These are phyloP conservation scores for Agroathelia rolfsii DNA, from an alignment of 1,284 basidiomycete genomes.

Conservation along the genomic window DNA sequence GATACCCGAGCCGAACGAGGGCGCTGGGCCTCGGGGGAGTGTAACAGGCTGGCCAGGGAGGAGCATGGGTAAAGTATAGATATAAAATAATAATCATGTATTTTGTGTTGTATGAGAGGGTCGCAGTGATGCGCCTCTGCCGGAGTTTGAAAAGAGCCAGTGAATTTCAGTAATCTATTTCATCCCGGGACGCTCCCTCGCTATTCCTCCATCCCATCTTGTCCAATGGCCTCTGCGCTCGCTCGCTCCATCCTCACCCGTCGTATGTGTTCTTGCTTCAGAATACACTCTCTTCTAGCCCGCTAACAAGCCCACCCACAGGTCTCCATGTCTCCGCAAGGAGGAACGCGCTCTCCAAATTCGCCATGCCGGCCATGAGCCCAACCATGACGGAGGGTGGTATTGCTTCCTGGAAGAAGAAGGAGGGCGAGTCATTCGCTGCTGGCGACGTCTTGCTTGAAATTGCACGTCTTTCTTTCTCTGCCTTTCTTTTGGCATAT, in stretches of 20 bases:
- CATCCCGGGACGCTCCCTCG: conserved; percentile 11
- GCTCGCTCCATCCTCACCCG: conserved; percentile 56
- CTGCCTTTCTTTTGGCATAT: conserved; percentile 7
- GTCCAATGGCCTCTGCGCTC: conserved; percentile 47
- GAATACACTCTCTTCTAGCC: conserved; percentile 5
- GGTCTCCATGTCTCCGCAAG: conserved; percentile 78
- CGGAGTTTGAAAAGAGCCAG: too few species aligned
- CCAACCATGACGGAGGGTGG: conserved; percentile 99
- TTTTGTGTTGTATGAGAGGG: too few species aligned
- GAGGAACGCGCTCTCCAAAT: conserved; percentile 74
- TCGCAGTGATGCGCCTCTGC: too few species aligned
- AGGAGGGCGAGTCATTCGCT: conserved; percentile 85
- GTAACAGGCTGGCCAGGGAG: conserved; percentile 80
- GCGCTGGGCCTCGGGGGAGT: conserved; percentile 44
- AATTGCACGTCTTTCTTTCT: conserved; percentile 54
- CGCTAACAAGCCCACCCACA: conserved; percentile 22
- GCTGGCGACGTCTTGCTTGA: conserved; percentile 91
- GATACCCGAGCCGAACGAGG: conserved; percentile 59
- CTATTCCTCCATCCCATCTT: conserved; percentile 8
- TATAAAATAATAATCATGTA: too few species aligned
- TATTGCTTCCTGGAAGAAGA: conserved; percentile 95
- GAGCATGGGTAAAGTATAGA: too few species aligned
- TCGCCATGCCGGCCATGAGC: conserved; percentile 99
- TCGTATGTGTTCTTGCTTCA: conserved; percentile 32
- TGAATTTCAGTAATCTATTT: too few species aligned